Percentiles rank a stretch among this genome's conserved stretches.
These are phyloP conservation scores for Sinapis alba DNA, from an alignment of 441 rosid genomes.

Conservation along the genomic window DNA sequence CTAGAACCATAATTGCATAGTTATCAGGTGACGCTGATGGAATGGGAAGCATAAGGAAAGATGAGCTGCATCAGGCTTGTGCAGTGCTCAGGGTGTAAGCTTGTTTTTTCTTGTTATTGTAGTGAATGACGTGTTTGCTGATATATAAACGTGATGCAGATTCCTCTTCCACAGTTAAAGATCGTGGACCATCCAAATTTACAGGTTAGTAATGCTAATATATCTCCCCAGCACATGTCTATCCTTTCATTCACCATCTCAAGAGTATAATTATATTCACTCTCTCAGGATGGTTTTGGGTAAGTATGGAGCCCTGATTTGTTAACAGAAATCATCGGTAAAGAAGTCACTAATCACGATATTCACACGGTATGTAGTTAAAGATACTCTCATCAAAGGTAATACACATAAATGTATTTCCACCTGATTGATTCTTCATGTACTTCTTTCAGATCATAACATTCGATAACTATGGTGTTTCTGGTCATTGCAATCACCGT, in stretches of 20 bases:
- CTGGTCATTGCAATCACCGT: slow-evolving; percentile 82
- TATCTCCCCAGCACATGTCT: neutral
- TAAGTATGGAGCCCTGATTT: slow-evolving; percentile 65
- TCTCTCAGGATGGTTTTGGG: slow-evolving; percentile 80
- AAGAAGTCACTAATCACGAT: slow-evolving; percentile 51
- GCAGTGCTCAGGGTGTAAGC: slow-evolving; percentile 64
- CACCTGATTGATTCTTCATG: neutral
- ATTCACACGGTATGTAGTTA: slow-evolving; percentile 50
- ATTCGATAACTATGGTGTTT: slow-evolving; percentile 77
- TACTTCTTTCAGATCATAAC: slow-evolving; percentile 61
- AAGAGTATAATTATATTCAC: neutral
- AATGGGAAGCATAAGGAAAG: slow-evolving; percentile 63
- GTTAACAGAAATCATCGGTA: slow-evolving; percentile 57
- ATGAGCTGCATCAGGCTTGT: slow-evolving; percentile 74
- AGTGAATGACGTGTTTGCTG: slow-evolving; percentile 6
- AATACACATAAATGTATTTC: neutral
- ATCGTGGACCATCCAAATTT: slow-evolving; percentile 68
- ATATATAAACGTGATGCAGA: slow-evolving; percentile 42
- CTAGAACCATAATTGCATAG: neutral
- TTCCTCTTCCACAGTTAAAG: slow-evolving; percentile 64
- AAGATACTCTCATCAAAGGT: slow-evolving; percentile 1
- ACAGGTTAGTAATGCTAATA: slow-evolving; percentile 49
- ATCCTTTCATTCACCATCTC: slow-evolving; percentile 14
- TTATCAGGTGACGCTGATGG: slow-evolving; percentile 76
- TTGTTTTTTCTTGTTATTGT: neutral